Evolutionary conservation across 257 asterid genomes (phyloP).

Genomic region (Solanum sejunctum): DNA sequence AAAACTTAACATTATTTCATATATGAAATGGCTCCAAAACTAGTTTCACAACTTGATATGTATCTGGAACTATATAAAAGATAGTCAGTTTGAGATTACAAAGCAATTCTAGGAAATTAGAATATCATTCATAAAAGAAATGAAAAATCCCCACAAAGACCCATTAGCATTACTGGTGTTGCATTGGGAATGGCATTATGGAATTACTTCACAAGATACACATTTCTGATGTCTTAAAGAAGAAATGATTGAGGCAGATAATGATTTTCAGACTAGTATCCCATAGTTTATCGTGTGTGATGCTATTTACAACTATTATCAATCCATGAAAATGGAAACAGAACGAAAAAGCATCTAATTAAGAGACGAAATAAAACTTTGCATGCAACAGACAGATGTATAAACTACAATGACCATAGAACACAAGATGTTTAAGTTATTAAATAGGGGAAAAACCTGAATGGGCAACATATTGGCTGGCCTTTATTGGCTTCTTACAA

Average conservation of each 20-base stretch:
- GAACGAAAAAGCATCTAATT: background rate
- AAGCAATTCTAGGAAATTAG: background rate
- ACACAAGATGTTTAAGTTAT: constrained; percentile 2
- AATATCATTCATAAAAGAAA: background rate
- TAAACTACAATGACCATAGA: constrained; percentile 3
- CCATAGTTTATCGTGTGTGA: background rate
- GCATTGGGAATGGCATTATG: background rate
- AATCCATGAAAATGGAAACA: background rate
- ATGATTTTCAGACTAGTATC: background rate
- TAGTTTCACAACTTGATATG: background rate
- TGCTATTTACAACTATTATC: background rate
- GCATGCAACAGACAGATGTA: background rate
- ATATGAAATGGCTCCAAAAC: background rate
- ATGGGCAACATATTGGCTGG: constrained; percentile 68
- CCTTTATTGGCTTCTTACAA: constrained; percentile 88
- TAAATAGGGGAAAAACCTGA: constrained; percentile 44
- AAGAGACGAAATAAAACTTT: background rate
- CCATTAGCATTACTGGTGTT: background rate
- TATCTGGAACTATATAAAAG: background rate
- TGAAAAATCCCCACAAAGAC: background rate
- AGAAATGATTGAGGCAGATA: background rate
- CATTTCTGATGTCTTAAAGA: background rate
- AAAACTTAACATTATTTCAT: background rate
- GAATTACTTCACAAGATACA: background rate
- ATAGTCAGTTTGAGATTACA: background rate